Conservation (phyloP, 2,329 filamentous ascomycete species). For the Penicillium sp. region DNA sequence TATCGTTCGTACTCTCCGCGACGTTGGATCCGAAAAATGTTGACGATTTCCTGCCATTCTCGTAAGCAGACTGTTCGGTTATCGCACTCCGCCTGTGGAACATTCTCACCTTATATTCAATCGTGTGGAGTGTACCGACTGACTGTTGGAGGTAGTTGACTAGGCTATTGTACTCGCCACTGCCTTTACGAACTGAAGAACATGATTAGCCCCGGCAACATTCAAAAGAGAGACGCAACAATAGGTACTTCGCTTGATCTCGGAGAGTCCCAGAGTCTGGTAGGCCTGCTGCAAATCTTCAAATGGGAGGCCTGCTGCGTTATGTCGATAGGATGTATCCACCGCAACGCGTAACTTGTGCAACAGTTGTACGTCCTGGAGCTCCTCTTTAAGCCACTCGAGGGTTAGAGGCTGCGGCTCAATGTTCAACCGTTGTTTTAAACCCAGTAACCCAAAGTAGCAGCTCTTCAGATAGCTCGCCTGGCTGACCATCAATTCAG, state of each 20-base stretch:
- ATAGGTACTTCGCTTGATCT: background rate
- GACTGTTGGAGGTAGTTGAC: constrained; percentile 1
- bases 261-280: background rate
- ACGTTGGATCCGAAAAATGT: constrained; percentile 16
- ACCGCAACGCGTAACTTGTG: background rate
- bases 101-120: background rate
- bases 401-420: too few species aligned
- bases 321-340: too few species aligned
- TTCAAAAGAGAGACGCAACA: background rate
- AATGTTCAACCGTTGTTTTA: too few species aligned
- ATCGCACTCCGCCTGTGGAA: background rate
- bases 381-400: background rate
- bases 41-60: background rate
- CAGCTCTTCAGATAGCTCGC: background rate
- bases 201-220: background rate
- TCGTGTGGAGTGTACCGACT: background rate
- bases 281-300: background rate
- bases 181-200: background rate
- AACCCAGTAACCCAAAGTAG: background rate
- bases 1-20: constrained; percentile 14
- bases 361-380: background rate
- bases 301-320: too few species aligned
- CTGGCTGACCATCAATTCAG: too few species aligned
- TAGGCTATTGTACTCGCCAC: constrained; percentile 6
- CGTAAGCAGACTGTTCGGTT: background rate